phyloP scores from a whole-genome alignment of 192 early-diverging fungal species.

The Geranomyces variabilis region DNA sequence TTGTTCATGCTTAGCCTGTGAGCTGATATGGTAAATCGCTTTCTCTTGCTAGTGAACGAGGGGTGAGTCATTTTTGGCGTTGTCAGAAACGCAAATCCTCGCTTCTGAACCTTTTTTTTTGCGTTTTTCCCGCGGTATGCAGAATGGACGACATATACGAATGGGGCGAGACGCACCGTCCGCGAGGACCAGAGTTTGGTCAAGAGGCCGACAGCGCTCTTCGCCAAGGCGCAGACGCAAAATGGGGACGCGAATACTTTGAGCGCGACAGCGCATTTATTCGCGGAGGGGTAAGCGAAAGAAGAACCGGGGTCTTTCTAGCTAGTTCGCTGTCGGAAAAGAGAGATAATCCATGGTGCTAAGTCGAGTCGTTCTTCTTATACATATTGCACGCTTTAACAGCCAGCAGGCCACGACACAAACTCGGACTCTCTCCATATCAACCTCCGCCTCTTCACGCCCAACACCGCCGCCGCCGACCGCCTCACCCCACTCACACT shows the following conservation, averaged over 20 bases:
- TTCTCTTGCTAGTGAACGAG: slow-evolving; percentile 45
- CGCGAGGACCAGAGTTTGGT: slow-evolving; percentile 30
- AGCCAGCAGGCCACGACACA: neutral
- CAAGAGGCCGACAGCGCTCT: slow-evolving; percentile 43
- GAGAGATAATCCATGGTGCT: no score
- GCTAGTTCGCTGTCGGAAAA: no score
- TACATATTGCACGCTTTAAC: no score
- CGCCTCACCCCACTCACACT: neutral
- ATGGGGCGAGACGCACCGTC: slow-evolving; percentile 36
- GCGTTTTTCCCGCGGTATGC: no score
- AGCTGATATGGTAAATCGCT: neutral
- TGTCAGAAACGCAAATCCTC: no score
- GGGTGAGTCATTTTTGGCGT: slow-evolving; percentile 3
- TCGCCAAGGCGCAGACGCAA: slow-evolving; percentile 40
- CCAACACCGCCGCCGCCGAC: neutral
- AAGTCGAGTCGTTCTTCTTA: no score
- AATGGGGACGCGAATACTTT: slow-evolving; percentile 31
- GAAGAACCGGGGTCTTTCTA: no score
- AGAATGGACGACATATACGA: slow-evolving; percentile 53
- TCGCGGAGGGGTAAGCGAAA: slow-evolving; percentile 20
- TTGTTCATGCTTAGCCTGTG: no score
- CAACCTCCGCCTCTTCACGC: slow-evolving; percentile 1
- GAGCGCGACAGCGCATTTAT: slow-evolving; percentile 28
- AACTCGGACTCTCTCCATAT: neutral
- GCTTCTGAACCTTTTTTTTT: no score